Percentiles rank a stretch among this genome's conserved stretches.
phyloP scores from a whole-genome alignment of 2,329 filamentous ascomycete genomes.

The Sporothrix variecibatus region DNA sequence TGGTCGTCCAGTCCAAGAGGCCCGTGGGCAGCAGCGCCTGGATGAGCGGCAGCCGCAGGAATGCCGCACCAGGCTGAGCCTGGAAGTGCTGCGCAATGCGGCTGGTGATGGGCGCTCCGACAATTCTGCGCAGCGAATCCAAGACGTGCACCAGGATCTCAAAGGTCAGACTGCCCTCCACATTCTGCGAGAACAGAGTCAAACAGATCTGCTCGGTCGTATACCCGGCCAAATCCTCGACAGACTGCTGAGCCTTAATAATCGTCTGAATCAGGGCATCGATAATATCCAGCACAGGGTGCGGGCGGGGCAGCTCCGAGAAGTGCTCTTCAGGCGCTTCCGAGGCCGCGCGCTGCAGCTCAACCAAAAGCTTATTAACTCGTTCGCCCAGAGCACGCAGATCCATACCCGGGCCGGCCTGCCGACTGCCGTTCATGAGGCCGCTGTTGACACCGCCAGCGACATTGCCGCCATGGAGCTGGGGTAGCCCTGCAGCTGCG shows the following conservation, averaged over 20 bases:
- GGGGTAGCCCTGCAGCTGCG: slow-evolving; percentile 58
- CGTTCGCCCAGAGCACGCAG: slow-evolving; percentile 55
- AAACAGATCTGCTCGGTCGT: slow-evolving; percentile 62
- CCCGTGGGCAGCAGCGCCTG: slow-evolving; percentile 61
- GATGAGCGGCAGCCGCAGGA: slow-evolving; percentile 60
- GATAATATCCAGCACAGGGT: slow-evolving; percentile 62
- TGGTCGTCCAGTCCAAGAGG: slow-evolving; percentile 62
- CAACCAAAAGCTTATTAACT: slow-evolving; percentile 59
- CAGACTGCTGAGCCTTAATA: slow-evolving; percentile 63
- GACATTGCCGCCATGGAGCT: slow-evolving; percentile 48
- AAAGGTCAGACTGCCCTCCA: slow-evolving; percentile 57
- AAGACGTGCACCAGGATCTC: slow-evolving; percentile 65
- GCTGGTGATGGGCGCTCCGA: slow-evolving; percentile 54
- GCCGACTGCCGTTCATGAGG: slow-evolving; percentile 51
- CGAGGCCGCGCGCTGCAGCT: slow-evolving; percentile 57
- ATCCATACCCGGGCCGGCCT: slow-evolving; percentile 50
- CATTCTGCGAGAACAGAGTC: slow-evolving; percentile 53
- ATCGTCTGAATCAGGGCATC: slow-evolving; percentile 64
- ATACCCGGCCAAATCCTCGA: slow-evolving; percentile 60
- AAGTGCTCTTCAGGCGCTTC: slow-evolving; percentile 62
- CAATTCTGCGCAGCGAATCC: slow-evolving; percentile 61
- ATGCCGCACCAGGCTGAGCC: slow-evolving; percentile 56
- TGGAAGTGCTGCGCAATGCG: slow-evolving; percentile 59
- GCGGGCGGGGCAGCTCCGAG: slow-evolving; percentile 57
- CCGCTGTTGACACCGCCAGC: slow-evolving; percentile 5